These are phyloP conservation scores for Codiaeum variegatum DNA, from an alignment of 441 rosid species.

Conservation along the genomic window DNA sequence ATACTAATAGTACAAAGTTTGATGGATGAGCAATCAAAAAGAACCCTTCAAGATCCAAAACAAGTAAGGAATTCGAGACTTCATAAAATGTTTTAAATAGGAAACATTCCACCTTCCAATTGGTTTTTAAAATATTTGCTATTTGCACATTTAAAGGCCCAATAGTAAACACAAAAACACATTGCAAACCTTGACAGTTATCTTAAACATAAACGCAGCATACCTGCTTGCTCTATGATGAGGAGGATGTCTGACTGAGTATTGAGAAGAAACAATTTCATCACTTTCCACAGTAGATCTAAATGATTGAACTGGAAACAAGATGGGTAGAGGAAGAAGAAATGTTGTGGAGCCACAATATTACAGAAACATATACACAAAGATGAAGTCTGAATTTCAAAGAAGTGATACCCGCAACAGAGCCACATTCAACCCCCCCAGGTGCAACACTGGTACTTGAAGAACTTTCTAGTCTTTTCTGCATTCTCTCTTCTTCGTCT, in stretches of 20 bases:
- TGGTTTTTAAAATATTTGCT: neutral
- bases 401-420: slow-evolving; percentile 47
- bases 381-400: slow-evolving; percentile 8
- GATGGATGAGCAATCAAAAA: neutral
- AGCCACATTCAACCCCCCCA: slow-evolving; percentile 54
- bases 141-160: neutral
- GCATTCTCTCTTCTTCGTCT: slow-evolving; percentile 92
- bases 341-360: neutral
- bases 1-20: neutral
- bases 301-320: slow-evolving; percentile 51
- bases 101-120: neutral
- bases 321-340: slow-evolving; percentile 8
- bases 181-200: neutral
- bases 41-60: neutral
- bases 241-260: slow-evolving; percentile 42
- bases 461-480: slow-evolving; percentile 69
- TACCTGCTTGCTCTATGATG: slow-evolving; percentile 63
- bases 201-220: neutral
- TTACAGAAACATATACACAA: neutral
- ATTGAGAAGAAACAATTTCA: slow-evolving; percentile 49
- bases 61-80: neutral
- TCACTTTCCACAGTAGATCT: slow-evolving; percentile 42
- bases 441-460: slow-evolving; percentile 48
- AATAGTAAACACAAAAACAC: neutral
- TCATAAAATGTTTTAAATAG: neutral